Evolutionary conservation across 2,329 filamentous ascomycete genomes (phyloP), one percentile per base, ranked within the genome.

Genomic region (Fusarium sp.): DNA sequence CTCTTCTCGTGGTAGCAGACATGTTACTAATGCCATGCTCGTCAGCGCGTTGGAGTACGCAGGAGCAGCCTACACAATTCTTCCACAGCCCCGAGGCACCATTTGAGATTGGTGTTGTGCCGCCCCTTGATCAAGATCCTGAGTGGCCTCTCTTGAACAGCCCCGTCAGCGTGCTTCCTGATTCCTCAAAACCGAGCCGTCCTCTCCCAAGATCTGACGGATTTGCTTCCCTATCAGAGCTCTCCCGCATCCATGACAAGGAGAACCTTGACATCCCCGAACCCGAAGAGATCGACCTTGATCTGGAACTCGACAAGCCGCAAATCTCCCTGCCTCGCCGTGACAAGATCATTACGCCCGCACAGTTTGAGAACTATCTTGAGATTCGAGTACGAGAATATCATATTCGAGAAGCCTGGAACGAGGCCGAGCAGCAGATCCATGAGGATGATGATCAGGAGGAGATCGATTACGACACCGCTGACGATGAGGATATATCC

Each of bases 311-410:
- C 29, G 33, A 25, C 33, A 38, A 22, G 14, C 54, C 18, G 6
- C 54, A 22, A n/a, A 29, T 50, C 27, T 50, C 45, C 18, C 20
- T 35, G 9, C 29, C 54, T 9, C n/a, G 31, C 14, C n/a, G 29
- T 6, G 36, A 27, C 33, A 63, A 63, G 45, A 36, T 63, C 45
- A 63, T 63, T 10, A 63, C 61, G 11, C 25, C 61, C 6, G 45
- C 47, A 1, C 61, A 63, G 22, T 54, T 63, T 25, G 45, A 56
- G 45, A 29, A 36, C 22, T 63, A 63, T 18, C 20, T 35, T n/a
- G 61, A 40, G 33, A 54, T 22, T 9, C 38, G 45, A 3, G 25
- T 54, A 2, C 42, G 35, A 3, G 45, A 50, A 50, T 50, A 25
- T 50, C 45, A 50, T 27, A 25, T 50, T 11, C 45, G 45, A 29